Evolutionary conservation across 768 basidiomycete species (phyloP), one percentile per base, ranked within the genome.

Genomic region (Pulveroboletus frians): DNA sequence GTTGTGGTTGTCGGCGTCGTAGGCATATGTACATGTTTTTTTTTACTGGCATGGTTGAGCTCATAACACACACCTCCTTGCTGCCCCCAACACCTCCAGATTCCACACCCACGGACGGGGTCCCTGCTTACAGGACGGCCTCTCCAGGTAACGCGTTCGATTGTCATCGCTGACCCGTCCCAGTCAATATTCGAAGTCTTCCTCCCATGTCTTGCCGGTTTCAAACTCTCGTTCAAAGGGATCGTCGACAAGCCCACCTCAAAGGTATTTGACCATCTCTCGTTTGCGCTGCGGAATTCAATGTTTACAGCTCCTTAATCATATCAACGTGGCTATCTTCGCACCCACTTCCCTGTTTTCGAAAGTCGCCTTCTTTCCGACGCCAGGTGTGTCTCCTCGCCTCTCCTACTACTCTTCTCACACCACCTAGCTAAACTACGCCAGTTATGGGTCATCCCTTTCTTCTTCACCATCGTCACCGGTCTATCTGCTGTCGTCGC

Each of bases 181-280:
- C n/a, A 94, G 92, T 91, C 91, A 9, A 92, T 95, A 52, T 72
- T 89, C 27, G 83, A 95, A 69, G 93, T 96, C 38, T 88, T 93
- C 63, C 56, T 95, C 37, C 73, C 93, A 50, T 94, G 91, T 71
- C 61, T 89, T 4, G 85, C 88, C 1, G 92, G 92, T 2, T 92
- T 88, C 64, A 71, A 84, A 21, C 83, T 97, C 34, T 90, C 94
- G 1, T 67, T 75, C 47, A 76, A 76, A 26, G 89, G 88, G 21
- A 83, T 97, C 39, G 77, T 95, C 15, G 92, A 97, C 62, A 92
- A 92, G 64, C 79, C 79, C 51, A 91, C 89, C 0, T 93, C 94
- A 69, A 90, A 88, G 76, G 91, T 90, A 32, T 18, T 1, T 2
- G 5, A 1, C 2, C 1, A 3, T 32, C 5, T 10, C 1, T 30